A percentile compares a stretch with the other conserved stretches of the same genome.
These are phyloP conservation scores for Cercospora zeina DNA, from an alignment of 2,329 filamentous ascomycete species.

Conservation along the genomic window DNA sequence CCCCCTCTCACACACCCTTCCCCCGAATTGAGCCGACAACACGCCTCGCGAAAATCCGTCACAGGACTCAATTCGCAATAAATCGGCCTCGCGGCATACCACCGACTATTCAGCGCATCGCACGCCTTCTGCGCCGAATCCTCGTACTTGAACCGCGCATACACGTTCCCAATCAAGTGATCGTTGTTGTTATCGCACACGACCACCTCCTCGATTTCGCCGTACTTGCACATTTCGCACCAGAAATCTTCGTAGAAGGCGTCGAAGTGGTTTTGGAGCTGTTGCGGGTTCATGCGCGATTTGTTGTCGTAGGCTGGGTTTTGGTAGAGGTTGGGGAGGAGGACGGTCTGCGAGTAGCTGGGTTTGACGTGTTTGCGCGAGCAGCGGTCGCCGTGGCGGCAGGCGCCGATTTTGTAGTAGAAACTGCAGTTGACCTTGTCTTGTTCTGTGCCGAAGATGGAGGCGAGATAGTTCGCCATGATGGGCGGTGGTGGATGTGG, in stretches of 20 bases:
- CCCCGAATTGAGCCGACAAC: constrained; percentile 88
- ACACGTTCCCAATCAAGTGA: constrained; percentile 97
- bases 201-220: constrained; percentile 94
- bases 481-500: constrained; percentile 19
- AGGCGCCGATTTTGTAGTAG: constrained; percentile 99
- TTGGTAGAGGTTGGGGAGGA: constrained; percentile 98
- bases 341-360: constrained; percentile 94
- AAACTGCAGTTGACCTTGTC: constrained; percentile 99
- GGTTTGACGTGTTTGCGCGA: constrained; percentile 99
- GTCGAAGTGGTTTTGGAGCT: constrained; percentile 99
- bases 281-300: constrained; percentile 87
- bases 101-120: constrained; percentile 88
- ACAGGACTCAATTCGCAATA: constrained; percentile 97
- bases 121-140: constrained; percentile 90
- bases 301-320: constrained; percentile 85
- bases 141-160: constrained; percentile 99
- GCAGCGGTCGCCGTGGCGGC: constrained; percentile 96
- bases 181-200: constrained; percentile 99
- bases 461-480: constrained; percentile 64
- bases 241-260: constrained; percentile 99
- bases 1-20: constrained; percentile 94
- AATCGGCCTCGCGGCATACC: constrained; percentile 95
- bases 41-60: constrained; percentile 97
- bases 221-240: constrained; percentile 99
- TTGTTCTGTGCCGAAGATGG: constrained; percentile 99